Percentiles rank a stretch among this genome's conserved stretches.
Conservation (phyloP, 2,329 filamentous ascomycete species). For the Penicillium aurantiogriseum region DNA sequence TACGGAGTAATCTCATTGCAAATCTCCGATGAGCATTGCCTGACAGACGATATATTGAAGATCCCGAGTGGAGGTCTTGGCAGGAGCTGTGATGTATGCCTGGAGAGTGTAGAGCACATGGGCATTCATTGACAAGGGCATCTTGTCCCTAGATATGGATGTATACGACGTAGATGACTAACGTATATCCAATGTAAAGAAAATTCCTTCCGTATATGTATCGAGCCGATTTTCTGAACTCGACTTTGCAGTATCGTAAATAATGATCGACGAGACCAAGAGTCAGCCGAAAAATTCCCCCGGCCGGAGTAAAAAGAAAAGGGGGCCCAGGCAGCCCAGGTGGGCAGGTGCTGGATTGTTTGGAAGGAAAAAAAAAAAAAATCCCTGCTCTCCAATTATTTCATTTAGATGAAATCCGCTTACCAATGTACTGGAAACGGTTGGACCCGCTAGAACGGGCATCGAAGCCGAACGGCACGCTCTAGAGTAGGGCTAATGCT, state of each 20-base stretch:
- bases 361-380: background rate
- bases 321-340: constrained; percentile 1
- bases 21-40: constrained; percentile 5
- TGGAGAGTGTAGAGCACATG: background rate
- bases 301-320: background rate
- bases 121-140: background rate
- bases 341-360: background rate
- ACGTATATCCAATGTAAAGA: background rate
- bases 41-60: constrained; percentile 2
- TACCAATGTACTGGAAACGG: background rate
- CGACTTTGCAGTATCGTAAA: background rate
- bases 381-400: no score
- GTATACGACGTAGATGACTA: background rate
- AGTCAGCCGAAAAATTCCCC: background rate
- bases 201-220: background rate
- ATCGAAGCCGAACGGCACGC: background rate
- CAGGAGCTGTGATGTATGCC: background rate
- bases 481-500: background rate
- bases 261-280: constrained; percentile 1
- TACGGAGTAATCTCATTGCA: background rate
- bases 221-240: background rate
- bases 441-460: background rate
- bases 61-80: constrained; percentile 4
- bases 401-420: constrained; percentile 4
- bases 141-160: background rate